Percentiles rank a stretch among this genome's conserved stretches.
phyloP scores from a whole-genome alignment of 2,329 filamentous ascomycete species.

The Venturia pyrina region DNA sequence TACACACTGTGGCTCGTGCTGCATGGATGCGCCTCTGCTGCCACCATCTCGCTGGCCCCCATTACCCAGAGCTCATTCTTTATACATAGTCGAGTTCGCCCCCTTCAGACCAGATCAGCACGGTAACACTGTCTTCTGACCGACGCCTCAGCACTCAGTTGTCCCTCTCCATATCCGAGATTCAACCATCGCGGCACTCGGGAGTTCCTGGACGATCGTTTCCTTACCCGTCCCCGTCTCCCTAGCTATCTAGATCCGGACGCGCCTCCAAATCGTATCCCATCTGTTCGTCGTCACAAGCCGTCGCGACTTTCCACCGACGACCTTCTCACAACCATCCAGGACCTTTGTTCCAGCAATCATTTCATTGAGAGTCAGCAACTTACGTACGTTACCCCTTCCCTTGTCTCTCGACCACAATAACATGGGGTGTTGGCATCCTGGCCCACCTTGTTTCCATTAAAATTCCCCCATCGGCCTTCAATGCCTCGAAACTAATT shows the following conservation, averaged over 20 bases:
- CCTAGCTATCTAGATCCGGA: conserved; percentile 5
- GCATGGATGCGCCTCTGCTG: conserved; percentile 1
- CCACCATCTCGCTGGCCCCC: neutral
- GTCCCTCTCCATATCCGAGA: neutral
- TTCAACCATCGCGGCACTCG: neutral
- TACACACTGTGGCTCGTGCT: conserved; percentile 6
- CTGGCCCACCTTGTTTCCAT: neutral
- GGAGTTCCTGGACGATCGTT: conserved; percentile 6
- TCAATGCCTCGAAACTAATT: neutral
- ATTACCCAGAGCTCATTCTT: neutral
- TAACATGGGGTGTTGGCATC: neutral
- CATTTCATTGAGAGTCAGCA: neutral
- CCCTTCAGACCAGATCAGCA: conserved; percentile 7
- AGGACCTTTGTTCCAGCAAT: neutral
- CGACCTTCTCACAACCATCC: neutral
- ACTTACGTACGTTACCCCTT: neutral
- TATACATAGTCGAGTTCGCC: conserved; percentile 8
- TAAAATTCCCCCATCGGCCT: neutral
- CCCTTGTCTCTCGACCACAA: conserved; percentile 6
- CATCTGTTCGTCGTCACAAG: neutral
- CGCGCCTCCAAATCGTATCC: neutral
- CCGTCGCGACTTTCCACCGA: neutral
- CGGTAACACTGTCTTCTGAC: neutral
- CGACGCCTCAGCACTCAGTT: neutral
- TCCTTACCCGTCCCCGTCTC: conserved; percentile 3